Evolutionary conservation across 1,284 basidiomycete species (phyloP).

Genomic region (Heterobasidion occidentale): DNA sequence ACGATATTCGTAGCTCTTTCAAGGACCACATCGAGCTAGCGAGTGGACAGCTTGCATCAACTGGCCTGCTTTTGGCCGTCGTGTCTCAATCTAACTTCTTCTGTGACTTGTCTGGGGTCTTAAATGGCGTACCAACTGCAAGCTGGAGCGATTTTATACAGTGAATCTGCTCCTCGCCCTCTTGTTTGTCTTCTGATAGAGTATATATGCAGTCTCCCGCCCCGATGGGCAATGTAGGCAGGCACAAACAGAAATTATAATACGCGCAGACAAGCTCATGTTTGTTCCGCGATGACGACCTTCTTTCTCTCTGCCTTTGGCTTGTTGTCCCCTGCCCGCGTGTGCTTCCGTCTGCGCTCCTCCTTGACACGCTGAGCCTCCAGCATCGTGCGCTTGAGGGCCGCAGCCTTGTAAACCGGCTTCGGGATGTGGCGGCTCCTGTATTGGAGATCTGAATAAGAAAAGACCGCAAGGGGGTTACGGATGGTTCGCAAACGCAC

Average conservation of each 20-base stretch:
- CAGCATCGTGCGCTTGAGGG: conserved; percentile 91
- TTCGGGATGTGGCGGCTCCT: conserved; percentile 87
- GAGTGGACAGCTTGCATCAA: no score
- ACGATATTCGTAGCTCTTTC: no score
- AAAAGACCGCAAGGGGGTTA: not conserved
- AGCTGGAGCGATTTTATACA: no score
- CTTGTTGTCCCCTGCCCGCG: conserved; percentile 78
- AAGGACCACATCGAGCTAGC: no score
- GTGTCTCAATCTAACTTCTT: no score
- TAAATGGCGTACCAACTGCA: no score
- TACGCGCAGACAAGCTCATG: conserved; percentile 20
- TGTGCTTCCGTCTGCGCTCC: conserved; percentile 85
- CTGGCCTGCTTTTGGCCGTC: no score
- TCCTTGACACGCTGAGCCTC: conserved; percentile 89
- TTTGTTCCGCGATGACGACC: conserved; percentile 74
- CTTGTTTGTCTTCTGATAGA: no score
- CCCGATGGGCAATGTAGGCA: no score
- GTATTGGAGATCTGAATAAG: not conserved
- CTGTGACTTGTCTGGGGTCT: no score
- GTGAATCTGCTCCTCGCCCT: no score
- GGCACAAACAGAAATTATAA: not conserved
- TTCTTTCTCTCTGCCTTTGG: conserved; percentile 92
- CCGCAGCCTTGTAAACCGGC: conserved; percentile 80
- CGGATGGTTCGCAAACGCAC: conserved; percentile 30
- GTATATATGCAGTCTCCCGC: no score